Evolutionary conservation across 116 monocot species (phyloP).

Genomic region (Cymodocea nodosa): DNA sequence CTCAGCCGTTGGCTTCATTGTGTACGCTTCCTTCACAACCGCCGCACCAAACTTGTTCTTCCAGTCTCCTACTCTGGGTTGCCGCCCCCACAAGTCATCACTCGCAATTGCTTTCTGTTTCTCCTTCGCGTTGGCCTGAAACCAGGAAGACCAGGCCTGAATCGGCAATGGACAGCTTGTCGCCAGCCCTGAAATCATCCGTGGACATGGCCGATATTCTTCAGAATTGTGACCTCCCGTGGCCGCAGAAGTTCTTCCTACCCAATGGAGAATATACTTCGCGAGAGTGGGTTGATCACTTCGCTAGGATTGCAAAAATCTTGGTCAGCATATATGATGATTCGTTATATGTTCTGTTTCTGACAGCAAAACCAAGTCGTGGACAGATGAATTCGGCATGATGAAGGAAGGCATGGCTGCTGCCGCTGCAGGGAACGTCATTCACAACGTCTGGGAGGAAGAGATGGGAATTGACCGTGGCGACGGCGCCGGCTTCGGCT

Average conservation of each 20-base stretch:
- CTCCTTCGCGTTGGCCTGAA: too few relatives aligned
- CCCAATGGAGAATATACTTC: not conserved
- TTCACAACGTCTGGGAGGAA: not conserved
- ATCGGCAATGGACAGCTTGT: not conserved
- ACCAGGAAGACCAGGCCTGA: too few relatives aligned
- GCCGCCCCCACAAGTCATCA: not conserved
- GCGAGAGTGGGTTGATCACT: not conserved
- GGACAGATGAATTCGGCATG: not conserved
- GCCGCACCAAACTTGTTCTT: too few relatives aligned
- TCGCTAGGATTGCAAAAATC: too few relatives aligned
- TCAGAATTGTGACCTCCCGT: conserved; percentile 46
- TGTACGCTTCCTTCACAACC: too few relatives aligned
- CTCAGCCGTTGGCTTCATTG: not conserved
- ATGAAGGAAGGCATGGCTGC: not conserved
- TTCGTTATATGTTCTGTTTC: not conserved
- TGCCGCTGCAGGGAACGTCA: too few relatives aligned
- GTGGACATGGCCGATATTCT: conserved; percentile 13
- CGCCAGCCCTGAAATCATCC: not conserved
- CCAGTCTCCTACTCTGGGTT: too few relatives aligned
- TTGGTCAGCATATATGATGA: not conserved
- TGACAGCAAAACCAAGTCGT: not conserved
- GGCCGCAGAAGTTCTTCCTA: conserved; percentile 15
- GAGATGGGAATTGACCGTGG: not conserved
- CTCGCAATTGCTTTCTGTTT: too few relatives aligned
- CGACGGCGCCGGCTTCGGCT: conserved; percentile 8